A percentile compares a stretch with the other conserved stretches of the same genome.
phyloP scores from a whole-genome alignment of 306 rosid genomes.

The Crotalaria pallida region DNA sequence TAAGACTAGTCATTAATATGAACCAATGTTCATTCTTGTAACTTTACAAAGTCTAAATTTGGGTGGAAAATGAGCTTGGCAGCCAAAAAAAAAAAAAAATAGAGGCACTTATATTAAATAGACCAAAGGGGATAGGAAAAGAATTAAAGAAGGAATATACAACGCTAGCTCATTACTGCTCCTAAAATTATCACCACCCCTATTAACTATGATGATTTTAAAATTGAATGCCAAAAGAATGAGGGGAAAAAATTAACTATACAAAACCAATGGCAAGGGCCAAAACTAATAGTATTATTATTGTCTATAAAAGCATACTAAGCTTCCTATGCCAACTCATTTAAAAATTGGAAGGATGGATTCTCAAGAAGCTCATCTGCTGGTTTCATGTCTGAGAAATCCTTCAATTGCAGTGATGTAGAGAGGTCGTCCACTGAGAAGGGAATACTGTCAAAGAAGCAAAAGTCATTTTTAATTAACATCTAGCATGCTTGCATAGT shows the following conservation, averaged over 20 bases:
- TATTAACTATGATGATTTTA: slow-evolving; percentile 16
- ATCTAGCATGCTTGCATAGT: too few species aligned
- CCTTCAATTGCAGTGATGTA: slow-evolving; percentile 60
- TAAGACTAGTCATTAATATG: neutral
- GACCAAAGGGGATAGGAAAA: neutral
- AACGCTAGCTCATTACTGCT: slow-evolving; percentile 25
- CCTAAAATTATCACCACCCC: slow-evolving; percentile 28
- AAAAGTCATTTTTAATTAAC: neutral
- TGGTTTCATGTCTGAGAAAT: slow-evolving; percentile 61
- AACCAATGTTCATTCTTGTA: neutral
- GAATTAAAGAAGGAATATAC: neutral
- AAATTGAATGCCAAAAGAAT: slow-evolving; percentile 51
- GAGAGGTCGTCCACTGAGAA: slow-evolving; percentile 87
- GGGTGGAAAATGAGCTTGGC: slow-evolving; percentile 35
- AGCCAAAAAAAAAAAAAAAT: slow-evolving; percentile 24
- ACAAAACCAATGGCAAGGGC: slow-evolving; percentile 39
- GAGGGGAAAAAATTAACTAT: slow-evolving; percentile 38
- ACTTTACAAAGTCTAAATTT: slow-evolving; percentile 39
- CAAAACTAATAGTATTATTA: slow-evolving; percentile 18
- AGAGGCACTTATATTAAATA: neutral
- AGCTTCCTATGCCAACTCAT: slow-evolving; percentile 44
- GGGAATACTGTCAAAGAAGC: slow-evolving; percentile 60
- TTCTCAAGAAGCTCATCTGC: slow-evolving; percentile 66
- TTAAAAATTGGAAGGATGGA: slow-evolving; percentile 73
- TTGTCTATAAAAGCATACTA: slow-evolving; percentile 3